Percentiles rank a stretch among this genome's conserved stretches.
Conservation (phyloP, 139 green algal species). For the Tetradesmus lagerheimii region DNA sequence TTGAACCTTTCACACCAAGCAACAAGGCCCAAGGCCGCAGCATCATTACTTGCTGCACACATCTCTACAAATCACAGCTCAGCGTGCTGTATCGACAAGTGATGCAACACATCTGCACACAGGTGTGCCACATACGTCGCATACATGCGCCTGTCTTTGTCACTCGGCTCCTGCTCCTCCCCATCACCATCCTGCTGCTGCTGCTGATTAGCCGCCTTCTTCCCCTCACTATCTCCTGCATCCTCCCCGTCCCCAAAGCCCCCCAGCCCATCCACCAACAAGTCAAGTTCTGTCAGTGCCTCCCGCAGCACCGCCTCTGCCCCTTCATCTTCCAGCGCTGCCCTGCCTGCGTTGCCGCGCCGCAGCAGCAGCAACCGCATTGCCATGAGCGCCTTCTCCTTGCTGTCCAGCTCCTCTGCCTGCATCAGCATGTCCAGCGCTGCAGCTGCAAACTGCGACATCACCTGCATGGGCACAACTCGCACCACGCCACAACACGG, state of each 20-base stretch:
- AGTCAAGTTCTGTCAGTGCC: slow-evolving; percentile 28
- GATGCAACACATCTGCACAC: slow-evolving; percentile 44
- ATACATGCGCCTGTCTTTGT: slow-evolving; percentile 15
- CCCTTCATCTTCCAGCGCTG: slow-evolving; percentile 20
- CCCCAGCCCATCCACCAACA: background rate
- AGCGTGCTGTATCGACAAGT: slow-evolving; percentile 33
- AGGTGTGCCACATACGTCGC: slow-evolving; percentile 27
- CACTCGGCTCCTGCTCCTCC: background rate
- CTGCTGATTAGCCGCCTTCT: background rate
- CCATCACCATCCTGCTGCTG: background rate
- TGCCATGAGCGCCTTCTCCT: slow-evolving; percentile 39
- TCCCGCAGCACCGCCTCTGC: slow-evolving; percentile 39
- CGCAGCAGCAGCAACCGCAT: slow-evolving; percentile 26
- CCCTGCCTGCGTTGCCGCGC: slow-evolving; percentile 13
- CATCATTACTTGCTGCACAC: background rate
- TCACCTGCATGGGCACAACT: background rate
- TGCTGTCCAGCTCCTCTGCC: slow-evolving; percentile 23
- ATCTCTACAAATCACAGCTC: slow-evolving; percentile 22
- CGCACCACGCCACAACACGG: background rate
- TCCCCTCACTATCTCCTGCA: background rate
- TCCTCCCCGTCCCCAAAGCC: background rate
- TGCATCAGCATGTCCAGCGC: slow-evolving; percentile 25
- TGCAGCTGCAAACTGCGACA: slow-evolving; percentile 29
- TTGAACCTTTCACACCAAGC: no score
- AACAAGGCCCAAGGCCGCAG: background rate